Base-by-base conservation (phyloP, 768 basidiomycete genomes). In the Tylopilus cervinicoccineus region DNA sequence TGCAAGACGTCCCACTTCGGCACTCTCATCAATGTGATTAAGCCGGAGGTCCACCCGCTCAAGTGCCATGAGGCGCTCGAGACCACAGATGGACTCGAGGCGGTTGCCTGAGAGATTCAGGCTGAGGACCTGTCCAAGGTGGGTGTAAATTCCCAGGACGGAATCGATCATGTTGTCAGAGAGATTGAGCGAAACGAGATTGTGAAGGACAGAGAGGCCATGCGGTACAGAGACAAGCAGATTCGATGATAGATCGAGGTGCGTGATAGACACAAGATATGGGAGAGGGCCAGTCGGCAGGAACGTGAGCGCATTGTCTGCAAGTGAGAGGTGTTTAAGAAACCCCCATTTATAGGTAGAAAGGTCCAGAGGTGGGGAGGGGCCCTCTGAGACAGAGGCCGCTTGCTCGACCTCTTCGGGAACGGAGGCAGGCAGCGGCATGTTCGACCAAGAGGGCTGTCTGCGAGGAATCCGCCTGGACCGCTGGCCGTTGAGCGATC, bases 121-220 rank as follows among this genome's bases (percentile, higher is more conserved):
- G 6, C 77, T 73, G 16, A 84, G 73, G 22, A 96, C 75, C 52
- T 85, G 82, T 2, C 89, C 90, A 31, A 97, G 77, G 44, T 83
- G 80, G 31, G 79, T 78, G 61, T 93, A 88, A 49, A 96, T 89
- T 24, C 89, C 88, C 5, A 93, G 79, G 16, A 98, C 86, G 16
- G 94, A 93, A 64, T 95, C 93, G 56, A 99, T 93, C 81, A 99
- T 91, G 71, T 99, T 99, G 67, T 94, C 88, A 14, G 89, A 77
- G n/a, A 99, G 80, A 68, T 96, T 94, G 57, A 99, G 84, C n/a
- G 88, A 89, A 45, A 82, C 68, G 44, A 99, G 86, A 53, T 84
- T 87, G 60, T 84, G 80, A 20, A 99, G 78, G 6, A 73, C 62
- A 14, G 82, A 77, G 27, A 95, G 76, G 19, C 85, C 87, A 2